phyloP scores from a whole-genome alignment of 228 moss, liverwort and hornwort species.

The Sphagnum magellanicum region DNA sequence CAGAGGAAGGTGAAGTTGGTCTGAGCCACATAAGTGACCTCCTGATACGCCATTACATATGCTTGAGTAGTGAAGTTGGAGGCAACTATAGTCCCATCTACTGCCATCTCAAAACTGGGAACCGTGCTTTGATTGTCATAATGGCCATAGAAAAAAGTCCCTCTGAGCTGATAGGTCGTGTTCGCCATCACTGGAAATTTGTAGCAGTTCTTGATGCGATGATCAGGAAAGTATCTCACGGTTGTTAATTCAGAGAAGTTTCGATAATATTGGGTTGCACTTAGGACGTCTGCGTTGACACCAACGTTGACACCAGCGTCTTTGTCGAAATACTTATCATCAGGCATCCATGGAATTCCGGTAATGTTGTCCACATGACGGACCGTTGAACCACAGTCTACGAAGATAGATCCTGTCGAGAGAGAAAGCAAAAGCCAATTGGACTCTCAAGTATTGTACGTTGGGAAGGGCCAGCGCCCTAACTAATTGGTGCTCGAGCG shows the following conservation, averaged over 20 bases:
- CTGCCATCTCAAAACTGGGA: conserved; percentile 22
- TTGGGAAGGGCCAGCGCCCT: no score
- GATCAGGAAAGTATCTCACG: conserved; percentile 33
- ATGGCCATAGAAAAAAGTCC: conserved; percentile 24
- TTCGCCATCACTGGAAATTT: conserved; percentile 11
- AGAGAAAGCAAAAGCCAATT: no score
- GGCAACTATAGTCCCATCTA: conserved; percentile 16
- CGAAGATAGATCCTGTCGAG: conserved; percentile 10
- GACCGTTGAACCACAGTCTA: conserved; percentile 31
- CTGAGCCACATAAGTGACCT: conserved; percentile 17
- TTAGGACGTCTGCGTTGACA: background rate
- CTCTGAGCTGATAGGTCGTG: conserved; percentile 22
- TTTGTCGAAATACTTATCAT: conserved; percentile 9
- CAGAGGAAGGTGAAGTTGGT: conserved; percentile 25
- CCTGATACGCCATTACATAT: conserved; percentile 8
- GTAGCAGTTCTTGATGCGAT: conserved; percentile 35
- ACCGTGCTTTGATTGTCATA: conserved; percentile 16
- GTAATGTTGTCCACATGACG: conserved; percentile 9
- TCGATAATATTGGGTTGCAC: background rate
- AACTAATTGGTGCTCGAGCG: no score
- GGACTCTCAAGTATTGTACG: no score
- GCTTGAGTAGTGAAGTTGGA: background rate
- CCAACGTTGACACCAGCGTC: conserved; percentile 12
- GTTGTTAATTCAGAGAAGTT: conserved; percentile 13
- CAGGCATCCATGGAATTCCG: conserved; percentile 22